These are phyloP conservation scores for Trametes cubensis DNA, from an alignment of 768 basidiomycete species.

Conservation along the genomic window DNA sequence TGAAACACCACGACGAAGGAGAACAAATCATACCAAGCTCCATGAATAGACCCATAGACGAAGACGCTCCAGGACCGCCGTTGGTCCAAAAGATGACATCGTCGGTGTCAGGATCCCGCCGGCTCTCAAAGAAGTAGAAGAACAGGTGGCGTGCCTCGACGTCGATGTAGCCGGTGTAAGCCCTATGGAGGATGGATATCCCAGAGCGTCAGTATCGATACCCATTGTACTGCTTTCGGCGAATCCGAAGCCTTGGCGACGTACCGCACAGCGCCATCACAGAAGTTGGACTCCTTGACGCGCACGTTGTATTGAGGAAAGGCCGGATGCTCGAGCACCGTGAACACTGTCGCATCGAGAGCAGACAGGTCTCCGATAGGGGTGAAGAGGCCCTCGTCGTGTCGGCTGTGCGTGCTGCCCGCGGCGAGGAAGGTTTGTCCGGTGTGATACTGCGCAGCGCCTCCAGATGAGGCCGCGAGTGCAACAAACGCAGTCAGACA, in stretches of 20 bases:
- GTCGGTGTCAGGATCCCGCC: constrained; percentile 37
- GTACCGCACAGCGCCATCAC: constrained; percentile 43
- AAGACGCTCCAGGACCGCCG: constrained; percentile 36
- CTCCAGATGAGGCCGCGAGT: neutral
- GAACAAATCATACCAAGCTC: constrained; percentile 42
- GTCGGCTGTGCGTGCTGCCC: constrained; percentile 2
- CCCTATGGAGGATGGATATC: constrained; percentile 35
- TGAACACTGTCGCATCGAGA: constrained; percentile 38
- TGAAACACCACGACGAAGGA: neutral
- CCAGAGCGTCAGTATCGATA: neutral
- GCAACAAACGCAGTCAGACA: neutral
- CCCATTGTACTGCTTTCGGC: neutral
- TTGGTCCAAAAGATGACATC: constrained; percentile 41
- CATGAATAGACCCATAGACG: constrained; percentile 43
- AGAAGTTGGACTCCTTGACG: constrained; percentile 47
- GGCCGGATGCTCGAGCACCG: constrained; percentile 43
- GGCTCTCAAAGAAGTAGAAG: constrained; percentile 54
- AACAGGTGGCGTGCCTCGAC: constrained; percentile 55
- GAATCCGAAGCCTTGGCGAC: neutral
- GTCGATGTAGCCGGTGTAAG: constrained; percentile 76
- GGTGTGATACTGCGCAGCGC: neutral
- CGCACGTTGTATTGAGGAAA: constrained; percentile 48
- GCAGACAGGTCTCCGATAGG: constrained; percentile 36
- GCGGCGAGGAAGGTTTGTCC: neutral
- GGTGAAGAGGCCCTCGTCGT: constrained; percentile 37